Evolutionary conservation across 2,329 filamentous ascomycete genomes (phyloP), one percentile per base, ranked within the genome.

Genomic region (Colletotrichum nymphaeae): DNA sequence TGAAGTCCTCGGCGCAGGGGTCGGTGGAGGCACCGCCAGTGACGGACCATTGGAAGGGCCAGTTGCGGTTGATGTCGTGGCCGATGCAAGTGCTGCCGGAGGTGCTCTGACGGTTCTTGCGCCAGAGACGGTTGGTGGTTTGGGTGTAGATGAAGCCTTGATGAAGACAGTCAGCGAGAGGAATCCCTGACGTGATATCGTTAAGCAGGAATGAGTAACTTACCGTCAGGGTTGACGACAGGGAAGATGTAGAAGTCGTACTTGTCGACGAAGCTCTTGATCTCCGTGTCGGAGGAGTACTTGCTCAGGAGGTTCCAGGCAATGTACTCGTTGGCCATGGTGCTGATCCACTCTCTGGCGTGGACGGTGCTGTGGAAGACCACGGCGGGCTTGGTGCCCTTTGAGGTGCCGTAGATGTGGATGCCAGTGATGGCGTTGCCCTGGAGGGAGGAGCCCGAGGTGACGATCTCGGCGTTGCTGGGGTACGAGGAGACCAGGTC

Each of bases 211-310:
- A 14, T 22, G 30, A 28, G 8, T 1, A 7, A 62, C 79, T 72
- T 76, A 84, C 84, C 86, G 76, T 89, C 88, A 1, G 88, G 88
- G 76, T 90, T 89, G 49, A 87, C 86, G 42, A 89, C 79, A 3
- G 87, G 86, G 75, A 88, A 83, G 75, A 92, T 87, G 81, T 89
- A 92, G 79, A 89, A 88, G 82, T 92, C 90, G 78, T 88, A 90
- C 63, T 84, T 86, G 79, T 90, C 84, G 62, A 90, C 83, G 75
- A 87, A 86, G 3, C 78, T 77, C 59, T 80, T 81, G 53, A 84
- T 76, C 16, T 81, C 77, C 42, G 80, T 75, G 16, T 75, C 63
- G 14, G 72, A 37, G 46, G 68, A 49, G 52, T 86, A 86, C 67
- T 82, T 80, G 56, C 79, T 80, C 19, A 88, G 78, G 46, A 89